Conservation (phyloP, 2,329 filamentous ascomycete genomes). For the Colletotrichum shisoi region DNA sequence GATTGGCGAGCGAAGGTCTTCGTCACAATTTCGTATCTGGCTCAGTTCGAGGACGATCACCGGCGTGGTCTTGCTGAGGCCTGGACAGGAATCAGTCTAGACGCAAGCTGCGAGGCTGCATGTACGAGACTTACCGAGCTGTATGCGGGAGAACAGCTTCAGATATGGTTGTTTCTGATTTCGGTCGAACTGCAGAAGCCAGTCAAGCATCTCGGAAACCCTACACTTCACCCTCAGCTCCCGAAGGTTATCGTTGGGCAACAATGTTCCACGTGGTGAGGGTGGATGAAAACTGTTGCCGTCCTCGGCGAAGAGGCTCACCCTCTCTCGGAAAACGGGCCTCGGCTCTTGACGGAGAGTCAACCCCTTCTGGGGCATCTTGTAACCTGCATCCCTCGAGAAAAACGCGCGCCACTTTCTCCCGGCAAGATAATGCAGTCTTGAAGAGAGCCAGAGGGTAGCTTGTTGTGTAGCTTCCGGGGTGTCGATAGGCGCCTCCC, state of each 20-base stretch:
- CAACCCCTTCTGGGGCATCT: constrained; percentile 47
- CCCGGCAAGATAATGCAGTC: constrained; percentile 55
- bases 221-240: constrained; percentile 42
- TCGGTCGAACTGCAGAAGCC: constrained; percentile 57
- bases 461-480: constrained; percentile 1
- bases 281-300: constrained; percentile 53
- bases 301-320: constrained; percentile 61
- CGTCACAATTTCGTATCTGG: constrained; percentile 54
- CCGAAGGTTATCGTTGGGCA: not conserved
- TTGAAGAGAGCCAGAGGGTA: constrained; percentile 52
- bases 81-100: constrained; percentile 46
- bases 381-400: constrained; percentile 44
- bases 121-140: constrained; percentile 54
- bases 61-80: constrained; percentile 60
- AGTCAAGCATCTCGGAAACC: constrained; percentile 54
- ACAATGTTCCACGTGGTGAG: constrained; percentile 38
- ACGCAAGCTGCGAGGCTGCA: too few species aligned
- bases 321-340: constrained; percentile 43
- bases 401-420: constrained; percentile 60
- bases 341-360: constrained; percentile 44
- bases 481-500: constrained; percentile 45
- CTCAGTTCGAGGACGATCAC: constrained; percentile 55
- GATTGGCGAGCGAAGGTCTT: constrained; percentile 53
- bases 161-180: constrained; percentile 58
- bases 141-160: constrained; percentile 67